Percentiles rank a stretch among this genome's conserved stretches.
phyloP scores from a whole-genome alignment of 1,139 yeast genomes.

The Debaryomyces sp. region DNA sequence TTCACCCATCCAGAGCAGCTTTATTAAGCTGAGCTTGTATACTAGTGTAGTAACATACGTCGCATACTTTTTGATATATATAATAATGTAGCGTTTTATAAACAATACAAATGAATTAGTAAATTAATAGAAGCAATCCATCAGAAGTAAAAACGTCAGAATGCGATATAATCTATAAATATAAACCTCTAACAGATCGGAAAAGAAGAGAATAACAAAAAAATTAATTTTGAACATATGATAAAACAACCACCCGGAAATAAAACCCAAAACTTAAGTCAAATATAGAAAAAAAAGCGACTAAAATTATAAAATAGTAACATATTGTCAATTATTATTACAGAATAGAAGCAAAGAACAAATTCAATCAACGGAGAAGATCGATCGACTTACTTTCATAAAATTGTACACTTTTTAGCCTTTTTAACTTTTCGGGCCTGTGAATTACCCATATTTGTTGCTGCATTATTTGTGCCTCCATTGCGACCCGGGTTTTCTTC shows the following conservation, averaged over 20 bases:
- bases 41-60: neutral
- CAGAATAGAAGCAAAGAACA: slow-evolving; percentile 7
- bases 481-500: slow-evolving; percentile 10
- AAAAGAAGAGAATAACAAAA: neutral
- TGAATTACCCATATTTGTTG: neutral
- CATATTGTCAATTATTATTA: neutral
- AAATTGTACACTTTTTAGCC: slow-evolving; percentile 52
- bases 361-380: neutral
- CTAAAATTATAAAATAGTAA: neutral
- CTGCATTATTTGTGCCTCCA: slow-evolving; percentile 15
- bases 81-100: neutral
- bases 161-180: neutral
- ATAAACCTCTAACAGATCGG: neutral
- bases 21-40: slow-evolving; percentile 25
- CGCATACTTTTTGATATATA: neutral
- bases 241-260: slow-evolving; percentile 10
- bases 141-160: neutral
- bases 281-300: neutral
- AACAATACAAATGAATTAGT: neutral
- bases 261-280: slow-evolving; percentile 7
- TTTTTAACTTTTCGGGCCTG: slow-evolving; percentile 39
- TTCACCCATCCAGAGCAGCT: slow-evolving; percentile 64
- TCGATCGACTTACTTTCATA: slow-evolving; percentile 25
- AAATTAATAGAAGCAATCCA: neutral
- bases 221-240: neutral